Evolutionary conservation across 805 yeast genomes (phyloP).

Genomic region (Teunomyces cretensis): DNA sequence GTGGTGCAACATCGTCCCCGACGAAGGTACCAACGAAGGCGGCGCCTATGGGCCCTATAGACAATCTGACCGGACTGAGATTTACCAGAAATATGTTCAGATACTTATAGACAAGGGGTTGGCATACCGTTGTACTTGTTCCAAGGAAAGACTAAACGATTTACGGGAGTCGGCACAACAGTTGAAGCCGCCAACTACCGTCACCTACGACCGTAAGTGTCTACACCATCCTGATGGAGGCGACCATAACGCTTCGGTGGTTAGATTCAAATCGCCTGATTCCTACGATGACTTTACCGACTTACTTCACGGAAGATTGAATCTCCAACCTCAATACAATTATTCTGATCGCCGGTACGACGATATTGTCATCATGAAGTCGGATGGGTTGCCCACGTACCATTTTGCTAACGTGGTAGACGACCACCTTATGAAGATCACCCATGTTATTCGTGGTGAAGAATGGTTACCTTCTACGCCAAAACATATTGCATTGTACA

Average conservation of each 20-base stretch:
- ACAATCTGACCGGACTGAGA: conserved; percentile 74
- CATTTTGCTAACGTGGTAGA: conserved; percentile 96
- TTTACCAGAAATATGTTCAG: conserved; percentile 63
- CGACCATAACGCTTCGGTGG: conserved; percentile 39
- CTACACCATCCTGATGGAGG: conserved; percentile 28
- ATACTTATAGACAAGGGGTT: conserved; percentile 58
- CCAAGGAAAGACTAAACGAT: conserved; percentile 69
- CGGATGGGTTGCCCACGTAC: conserved; percentile 95
- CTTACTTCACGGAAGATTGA: conserved; percentile 71
- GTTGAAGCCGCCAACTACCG: conserved; percentile 85
- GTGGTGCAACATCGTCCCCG: conserved; percentile 76
- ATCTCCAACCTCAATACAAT: conserved; percentile 80
- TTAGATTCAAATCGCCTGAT: conserved; percentile 78
- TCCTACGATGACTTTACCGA: conserved; percentile 68
- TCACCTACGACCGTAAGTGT: conserved; percentile 88
- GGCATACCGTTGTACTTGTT: conserved; percentile 87
- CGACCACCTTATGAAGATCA: conserved; percentile 87
- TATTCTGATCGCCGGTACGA: conserved; percentile 72
- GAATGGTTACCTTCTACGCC: conserved; percentile 98
- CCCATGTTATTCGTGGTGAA: conserved; percentile 95
- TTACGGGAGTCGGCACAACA: conserved; percentile 72
- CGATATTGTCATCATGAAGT: conserved; percentile 84
- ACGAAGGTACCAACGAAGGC: conserved; percentile 75
- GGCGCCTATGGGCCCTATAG: conserved; percentile 71
- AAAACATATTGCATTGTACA: conserved; percentile 83